phyloP scores from a whole-genome alignment of 306 rosid genomes.

The Geum urbanum region DNA sequence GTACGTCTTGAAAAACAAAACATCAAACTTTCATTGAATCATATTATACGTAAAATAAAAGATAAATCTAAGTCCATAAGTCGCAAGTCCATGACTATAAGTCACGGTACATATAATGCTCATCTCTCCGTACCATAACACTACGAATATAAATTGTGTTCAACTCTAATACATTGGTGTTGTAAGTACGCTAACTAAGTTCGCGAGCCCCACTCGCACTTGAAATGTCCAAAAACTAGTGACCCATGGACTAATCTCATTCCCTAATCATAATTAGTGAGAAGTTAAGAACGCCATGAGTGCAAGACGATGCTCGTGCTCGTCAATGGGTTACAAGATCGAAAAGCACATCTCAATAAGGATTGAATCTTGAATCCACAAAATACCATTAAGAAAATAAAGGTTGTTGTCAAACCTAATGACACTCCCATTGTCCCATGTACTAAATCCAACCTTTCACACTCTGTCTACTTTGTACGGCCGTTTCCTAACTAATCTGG shows the following conservation, averaged over 20 bases:
- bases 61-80: too few species aligned
- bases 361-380: not conserved
- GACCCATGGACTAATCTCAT: not conserved
- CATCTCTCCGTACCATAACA: too few species aligned
- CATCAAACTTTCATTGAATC: too few species aligned
- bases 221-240: too few species aligned
- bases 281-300: not conserved
- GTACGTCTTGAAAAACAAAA: too few species aligned
- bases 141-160: too few species aligned
- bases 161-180: too few species aligned
- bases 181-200: too few species aligned
- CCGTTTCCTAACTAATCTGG: not conserved
- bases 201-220: too few species aligned
- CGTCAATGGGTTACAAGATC: not conserved
- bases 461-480: not conserved
- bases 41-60: too few species aligned
- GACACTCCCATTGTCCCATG: not conserved
- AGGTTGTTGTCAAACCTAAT: not conserved
- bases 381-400: not conserved
- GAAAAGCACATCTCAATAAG: not conserved
- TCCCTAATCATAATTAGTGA: not conserved
- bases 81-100: too few species aligned
- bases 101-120: too few species aligned
- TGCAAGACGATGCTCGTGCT: not conserved
- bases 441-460: not conserved